Base-by-base conservation (phyloP, 768 basidiomycete species). In the Clitopilus hobsonii region DNA sequence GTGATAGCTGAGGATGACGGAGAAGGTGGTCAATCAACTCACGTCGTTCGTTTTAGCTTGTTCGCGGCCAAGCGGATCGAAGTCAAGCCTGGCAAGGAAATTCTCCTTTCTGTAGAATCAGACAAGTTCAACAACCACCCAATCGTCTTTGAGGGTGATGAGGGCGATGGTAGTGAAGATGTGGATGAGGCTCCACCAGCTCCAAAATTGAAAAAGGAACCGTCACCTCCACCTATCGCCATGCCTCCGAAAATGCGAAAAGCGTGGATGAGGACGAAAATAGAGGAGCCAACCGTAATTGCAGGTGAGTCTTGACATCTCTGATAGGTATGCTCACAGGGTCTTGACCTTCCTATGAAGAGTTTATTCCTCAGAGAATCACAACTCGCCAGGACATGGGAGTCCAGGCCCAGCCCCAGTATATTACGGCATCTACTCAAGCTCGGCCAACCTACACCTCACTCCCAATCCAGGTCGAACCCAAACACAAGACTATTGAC, bases 41-140 rank as follows among this genome's bases (percentile, higher is more conserved):
- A 69, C 25, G 63, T 78, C 54, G 75, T 79, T 32, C 80, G 78
- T 65, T 89, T 86, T 64, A 81, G 77, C 63, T 71, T 89, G 11
- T 84, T 86, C 64, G 84, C 87, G 3, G 77, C 79, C 61, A 89
- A 89, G 72, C 72, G 82, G 57, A 83, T 89, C 65, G 83, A 83
- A 63, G 79, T 86, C 61, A 86, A 80, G 63, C 82, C 85, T 11
- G 86, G 86, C 55, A 86, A 86, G 68, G 84, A 85, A 69, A 80
- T 89, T 51, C 73, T 87, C 48, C 74, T 89, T 53, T 76, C 84
- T 5, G 71, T 88, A 28, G 76, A 75, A 36, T 73, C 76, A 24
- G 76, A 71, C 25, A 77, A 84, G 59, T 79, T 81, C 68, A 77
- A 80, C 55, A 84, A 85, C 55, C 76, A 74, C 56, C 70, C 84